Percentiles rank a stretch among this genome's conserved stretches.
phyloP scores from a whole-genome alignment of 169 alveolate species.

The Plasmodium gallinaceum region DNA sequence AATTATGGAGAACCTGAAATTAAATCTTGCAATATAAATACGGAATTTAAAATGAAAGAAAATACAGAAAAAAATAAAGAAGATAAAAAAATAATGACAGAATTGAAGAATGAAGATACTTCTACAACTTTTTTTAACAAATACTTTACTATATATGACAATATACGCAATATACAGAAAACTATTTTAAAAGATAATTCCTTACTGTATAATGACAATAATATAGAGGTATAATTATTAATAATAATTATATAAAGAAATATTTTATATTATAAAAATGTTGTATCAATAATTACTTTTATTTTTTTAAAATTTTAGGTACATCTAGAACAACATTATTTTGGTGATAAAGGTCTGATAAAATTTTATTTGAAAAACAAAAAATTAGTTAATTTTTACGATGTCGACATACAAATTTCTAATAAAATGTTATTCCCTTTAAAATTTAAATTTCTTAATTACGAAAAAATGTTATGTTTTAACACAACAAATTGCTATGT shows the following conservation, averaged over 20 bases:
- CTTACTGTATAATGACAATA: constrained; percentile 11
- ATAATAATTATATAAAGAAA: background rate
- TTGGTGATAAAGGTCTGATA: constrained; percentile 27
- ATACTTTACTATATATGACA: constrained; percentile 48
- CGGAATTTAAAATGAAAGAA: too few relatives aligned
- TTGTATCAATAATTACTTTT: background rate
- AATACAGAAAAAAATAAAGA: background rate
- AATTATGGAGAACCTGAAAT: background rate
- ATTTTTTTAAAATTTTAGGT: constrained; percentile 1
- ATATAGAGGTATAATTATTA: constrained; percentile 23
- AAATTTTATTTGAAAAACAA: constrained; percentile 47
- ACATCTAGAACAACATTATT: constrained; percentile 34
- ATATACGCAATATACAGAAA: constrained; percentile 28
- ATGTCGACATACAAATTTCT: constrained; percentile 52
- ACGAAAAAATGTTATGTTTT: constrained; percentile 35
- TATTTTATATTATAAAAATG: background rate
- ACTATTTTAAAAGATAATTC: constrained; percentile 33
- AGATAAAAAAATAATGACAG: background rate
- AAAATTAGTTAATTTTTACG: constrained; percentile 32
- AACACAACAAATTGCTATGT: constrained; percentile 45
- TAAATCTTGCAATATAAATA: too few relatives aligned
- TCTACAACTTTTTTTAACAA: constrained; percentile 16
- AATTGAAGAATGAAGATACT: background rate
- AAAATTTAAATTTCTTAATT: constrained; percentile 27
- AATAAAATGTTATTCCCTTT: constrained; percentile 55